These are phyloP conservation scores for Coelastrella sp. DNA, from an alignment of 139 green algal species.

Conservation along the genomic window DNA sequence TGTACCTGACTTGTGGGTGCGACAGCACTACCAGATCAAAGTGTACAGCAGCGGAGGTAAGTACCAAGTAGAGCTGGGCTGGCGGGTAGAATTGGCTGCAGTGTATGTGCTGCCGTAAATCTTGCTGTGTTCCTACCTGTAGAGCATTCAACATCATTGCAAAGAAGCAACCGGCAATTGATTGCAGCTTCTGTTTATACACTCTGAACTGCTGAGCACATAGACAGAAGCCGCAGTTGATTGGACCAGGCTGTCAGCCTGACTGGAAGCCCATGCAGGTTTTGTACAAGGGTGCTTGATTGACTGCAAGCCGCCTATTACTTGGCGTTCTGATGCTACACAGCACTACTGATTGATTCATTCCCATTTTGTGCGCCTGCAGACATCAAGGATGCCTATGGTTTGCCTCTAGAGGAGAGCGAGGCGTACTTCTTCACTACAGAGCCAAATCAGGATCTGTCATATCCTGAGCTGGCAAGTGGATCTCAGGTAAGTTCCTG, in stretches of 20 bases:
- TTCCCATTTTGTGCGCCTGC: background rate
- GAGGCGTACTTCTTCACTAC: slow-evolving; percentile 26
- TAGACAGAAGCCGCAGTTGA: no score
- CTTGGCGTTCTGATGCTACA: no score
- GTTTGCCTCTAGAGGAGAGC: slow-evolving; percentile 44
- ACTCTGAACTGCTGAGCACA: no score
- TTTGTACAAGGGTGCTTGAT: no score
- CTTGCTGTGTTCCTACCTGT: no score
- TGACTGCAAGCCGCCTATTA: no score
- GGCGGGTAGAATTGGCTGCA: background rate
- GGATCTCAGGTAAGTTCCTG: background rate
- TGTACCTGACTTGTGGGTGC: slow-evolving; percentile 14
- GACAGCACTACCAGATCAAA: slow-evolving; percentile 40
- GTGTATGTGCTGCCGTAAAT: no score
- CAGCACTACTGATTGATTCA: background rate
- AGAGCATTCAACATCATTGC: no score
- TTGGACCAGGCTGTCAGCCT: no score
- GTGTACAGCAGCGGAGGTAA: background rate
- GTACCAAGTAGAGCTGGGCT: background rate
- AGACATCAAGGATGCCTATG: slow-evolving; percentile 52
- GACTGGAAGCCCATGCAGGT: no score
- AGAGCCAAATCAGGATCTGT: background rate
- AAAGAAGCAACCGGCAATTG: no score
- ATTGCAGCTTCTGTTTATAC: no score
- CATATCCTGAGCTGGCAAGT: background rate